Base-by-base conservation (phyloP, 331 rosid genomes). In the Rosa hybrid region DNA sequence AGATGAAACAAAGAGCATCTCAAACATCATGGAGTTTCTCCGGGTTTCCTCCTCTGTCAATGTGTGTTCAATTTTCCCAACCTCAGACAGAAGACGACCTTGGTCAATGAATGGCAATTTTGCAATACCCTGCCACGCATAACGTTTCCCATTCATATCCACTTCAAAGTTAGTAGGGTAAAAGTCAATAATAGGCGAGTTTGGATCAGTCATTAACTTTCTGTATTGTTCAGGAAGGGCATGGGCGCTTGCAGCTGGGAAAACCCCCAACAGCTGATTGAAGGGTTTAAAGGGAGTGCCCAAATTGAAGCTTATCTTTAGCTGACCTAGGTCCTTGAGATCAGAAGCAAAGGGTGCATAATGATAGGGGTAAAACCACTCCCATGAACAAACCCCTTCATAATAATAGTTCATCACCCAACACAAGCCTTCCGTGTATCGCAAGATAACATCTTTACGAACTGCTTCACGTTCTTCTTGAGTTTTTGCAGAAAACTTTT, bases 91-190 rank as follows among this genome's bases (percentile, higher is more conserved):
- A 87, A 96, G 97, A 27, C 99, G 93, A 42, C 7, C 76, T 90
- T 96, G 98, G 60, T 96, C 99, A 90, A 96, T 96, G 77, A 96
- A 96, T 48, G 98, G 98, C 87, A 96, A 79, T 83, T 96, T 96
- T 38, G 98, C 99, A 84, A 96, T 86, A 72, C 99, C 99, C 99
- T 96, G 71, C 42, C 45, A 65, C 30, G 71, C 45, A 65, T 6
- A 96, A 69, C 99, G 95, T 88, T 93, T 96, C 25, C 98, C 99
- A 83, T 93, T 96, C 99, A 96, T 96, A 87, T 96, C 99, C 86
- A 96, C 99, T 59, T 96, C 97, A 83, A 96, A 96, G 77, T 96
- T 96, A 50, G 59, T n/a, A 6, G 98, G 98, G 80, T 93, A 96
- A 80, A 96, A 96, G 75, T 96, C 99, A 82, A 89, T 81, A 53